Conservation (phyloP, 495 filamentous ascomycete genomes). For the Podospora sp. region DNA sequence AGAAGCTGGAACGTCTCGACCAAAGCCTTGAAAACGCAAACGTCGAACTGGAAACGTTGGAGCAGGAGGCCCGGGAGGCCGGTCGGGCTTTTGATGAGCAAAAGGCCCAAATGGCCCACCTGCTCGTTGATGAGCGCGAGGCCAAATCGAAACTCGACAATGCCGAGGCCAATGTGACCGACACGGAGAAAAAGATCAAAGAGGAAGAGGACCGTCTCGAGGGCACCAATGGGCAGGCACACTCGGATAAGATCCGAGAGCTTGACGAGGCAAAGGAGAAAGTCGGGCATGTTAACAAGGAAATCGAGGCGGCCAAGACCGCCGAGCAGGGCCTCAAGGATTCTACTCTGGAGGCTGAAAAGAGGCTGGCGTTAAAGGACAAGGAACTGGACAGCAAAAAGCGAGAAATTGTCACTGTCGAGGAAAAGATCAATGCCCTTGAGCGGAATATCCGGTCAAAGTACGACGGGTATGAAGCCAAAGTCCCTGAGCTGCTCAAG, state of each 20-base stretch:
- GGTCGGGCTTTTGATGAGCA: slow-evolving; percentile 41
- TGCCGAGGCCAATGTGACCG: slow-evolving; percentile 39
- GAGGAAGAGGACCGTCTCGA: slow-evolving; percentile 52
- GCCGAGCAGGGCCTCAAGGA: slow-evolving; percentile 36
- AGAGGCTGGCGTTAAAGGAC: slow-evolving; percentile 45
- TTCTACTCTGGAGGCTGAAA: slow-evolving; percentile 39
- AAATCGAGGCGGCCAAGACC: slow-evolving; percentile 42
- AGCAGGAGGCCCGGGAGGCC: slow-evolving; percentile 39
- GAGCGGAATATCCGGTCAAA: slow-evolving; percentile 29
- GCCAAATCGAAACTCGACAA: slow-evolving; percentile 44
- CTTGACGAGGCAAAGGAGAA: slow-evolving; percentile 53
- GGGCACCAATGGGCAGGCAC: slow-evolving; percentile 55
- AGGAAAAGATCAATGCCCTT: slow-evolving; percentile 38
- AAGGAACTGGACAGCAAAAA: slow-evolving; percentile 42
- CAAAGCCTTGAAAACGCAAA: slow-evolving; percentile 26
- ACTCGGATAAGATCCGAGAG: slow-evolving; percentile 40
- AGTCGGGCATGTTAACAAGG: slow-evolving; percentile 45
- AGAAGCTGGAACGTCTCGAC: slow-evolving; percentile 33
- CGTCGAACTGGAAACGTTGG: slow-evolving; percentile 41
- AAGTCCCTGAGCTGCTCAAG: slow-evolving; percentile 64
- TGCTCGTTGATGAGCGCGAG: slow-evolving; percentile 50
- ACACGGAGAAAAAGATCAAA: slow-evolving; percentile 42
- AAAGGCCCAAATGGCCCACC: slow-evolving; percentile 30
- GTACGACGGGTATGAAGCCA: slow-evolving; percentile 58
- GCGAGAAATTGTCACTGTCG: slow-evolving; percentile 54